Evolutionary conservation across 2,329 filamentous ascomycete genomes (phyloP).

Genomic region (Talaromyces sp.): DNA sequence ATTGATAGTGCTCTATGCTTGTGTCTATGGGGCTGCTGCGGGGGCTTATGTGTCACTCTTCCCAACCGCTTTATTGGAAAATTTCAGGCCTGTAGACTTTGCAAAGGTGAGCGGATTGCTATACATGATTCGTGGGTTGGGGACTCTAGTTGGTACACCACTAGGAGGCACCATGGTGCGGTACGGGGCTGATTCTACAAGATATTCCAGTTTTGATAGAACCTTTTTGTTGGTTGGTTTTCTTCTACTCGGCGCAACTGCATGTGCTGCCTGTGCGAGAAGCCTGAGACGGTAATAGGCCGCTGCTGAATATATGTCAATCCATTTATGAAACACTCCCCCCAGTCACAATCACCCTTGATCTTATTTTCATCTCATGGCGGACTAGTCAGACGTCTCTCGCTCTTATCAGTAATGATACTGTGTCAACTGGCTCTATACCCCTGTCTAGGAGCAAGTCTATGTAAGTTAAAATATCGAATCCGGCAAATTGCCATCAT

Average conservation of each 20-base stretch:
- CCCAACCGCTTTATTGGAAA: constrained; percentile 35
- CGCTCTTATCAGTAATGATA: too few relatives aligned
- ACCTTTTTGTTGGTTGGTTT: background rate
- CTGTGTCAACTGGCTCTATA: too few relatives aligned
- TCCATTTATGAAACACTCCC: too few relatives aligned
- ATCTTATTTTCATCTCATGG: too few relatives aligned
- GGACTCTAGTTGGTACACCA: constrained; percentile 38
- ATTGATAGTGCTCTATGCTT: constrained; percentile 33
- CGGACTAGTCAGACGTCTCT: too few relatives aligned
- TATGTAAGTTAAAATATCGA: too few relatives aligned
- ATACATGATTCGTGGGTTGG: constrained; percentile 39
- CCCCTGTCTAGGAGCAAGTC: too few relatives aligned
- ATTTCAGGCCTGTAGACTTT: constrained; percentile 38
- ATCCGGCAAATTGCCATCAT: too few relatives aligned
- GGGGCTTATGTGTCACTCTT: constrained; percentile 42
- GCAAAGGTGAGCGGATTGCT: constrained; percentile 38
- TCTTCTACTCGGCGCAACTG: background rate
- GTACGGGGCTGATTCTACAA: too few relatives aligned
- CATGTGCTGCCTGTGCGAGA: background rate
- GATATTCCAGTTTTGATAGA: background rate
- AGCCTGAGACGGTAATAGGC: background rate
- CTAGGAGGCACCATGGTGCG: constrained; percentile 18
- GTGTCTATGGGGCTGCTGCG: constrained; percentile 38
- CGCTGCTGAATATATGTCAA: too few relatives aligned
- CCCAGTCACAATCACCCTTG: too few relatives aligned